phyloP scores from a whole-genome alignment of 352 stramenopile species.

The Phytophthora sansomeana region DNA sequence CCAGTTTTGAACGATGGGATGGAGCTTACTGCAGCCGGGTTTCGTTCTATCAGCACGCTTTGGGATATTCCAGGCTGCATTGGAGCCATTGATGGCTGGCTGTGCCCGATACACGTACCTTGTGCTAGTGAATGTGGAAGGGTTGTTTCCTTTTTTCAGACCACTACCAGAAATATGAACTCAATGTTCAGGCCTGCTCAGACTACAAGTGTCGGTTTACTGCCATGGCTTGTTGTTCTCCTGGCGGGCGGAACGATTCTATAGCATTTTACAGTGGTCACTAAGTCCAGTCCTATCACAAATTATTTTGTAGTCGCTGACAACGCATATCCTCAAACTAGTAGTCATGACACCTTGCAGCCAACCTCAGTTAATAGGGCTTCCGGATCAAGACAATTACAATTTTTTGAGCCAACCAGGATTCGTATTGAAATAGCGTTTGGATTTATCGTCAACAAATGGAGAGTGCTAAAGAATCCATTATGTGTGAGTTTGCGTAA shows the following conservation, averaged over 20 bases:
- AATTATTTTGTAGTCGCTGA: conserved; percentile 15
- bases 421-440: conserved; percentile 17
- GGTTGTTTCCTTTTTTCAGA: conserved; percentile 14
- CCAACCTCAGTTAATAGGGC: background rate
- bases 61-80: conserved; percentile 10
- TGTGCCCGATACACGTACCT: conserved; percentile 16
- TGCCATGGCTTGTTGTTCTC: conserved; percentile 9
- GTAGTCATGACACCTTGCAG: conserved; percentile 9
- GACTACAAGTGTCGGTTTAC: conserved; percentile 9
- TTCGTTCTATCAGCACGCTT: background rate
- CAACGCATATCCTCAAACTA: conserved; percentile 15
- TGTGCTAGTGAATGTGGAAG: conserved; percentile 1
- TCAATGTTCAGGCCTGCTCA: conserved; percentile 14
- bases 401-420: conserved; percentile 16
- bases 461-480: conserved; percentile 5
- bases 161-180: conserved; percentile 14
- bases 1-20: conserved; percentile 1
- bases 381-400: conserved; percentile 8
- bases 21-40: conserved; percentile 1
- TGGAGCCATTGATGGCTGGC: conserved; percentile 13
- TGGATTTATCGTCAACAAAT: conserved; percentile 12
- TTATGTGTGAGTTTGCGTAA: background rate
- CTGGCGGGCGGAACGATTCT: conserved; percentile 11
- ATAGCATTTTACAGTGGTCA: background rate
- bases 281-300: background rate